Conservation (phyloP, 805 yeast genomes). For the Jamesozyma rosinii region DNA sequence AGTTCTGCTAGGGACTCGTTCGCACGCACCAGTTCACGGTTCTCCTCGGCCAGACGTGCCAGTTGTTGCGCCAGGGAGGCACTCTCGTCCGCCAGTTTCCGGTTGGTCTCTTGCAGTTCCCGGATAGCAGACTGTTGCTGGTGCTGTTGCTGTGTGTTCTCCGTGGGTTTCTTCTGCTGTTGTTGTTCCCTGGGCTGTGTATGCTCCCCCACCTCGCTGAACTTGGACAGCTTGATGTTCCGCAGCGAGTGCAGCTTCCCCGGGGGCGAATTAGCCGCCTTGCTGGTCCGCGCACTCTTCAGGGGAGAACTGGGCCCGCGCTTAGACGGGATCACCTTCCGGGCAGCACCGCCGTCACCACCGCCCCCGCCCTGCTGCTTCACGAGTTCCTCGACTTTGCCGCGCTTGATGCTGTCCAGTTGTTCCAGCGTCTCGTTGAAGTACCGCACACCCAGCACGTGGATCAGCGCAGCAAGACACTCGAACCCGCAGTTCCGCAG, state of each 20-base stretch:
- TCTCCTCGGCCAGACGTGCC: not conserved
- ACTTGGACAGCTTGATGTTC: constrained; percentile 2
- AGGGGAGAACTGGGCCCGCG: constrained; percentile 66
- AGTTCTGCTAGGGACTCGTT: constrained; percentile 3
- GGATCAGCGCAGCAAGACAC: constrained; percentile 72
- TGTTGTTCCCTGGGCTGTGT: not conserved
- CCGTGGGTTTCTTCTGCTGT: not conserved
- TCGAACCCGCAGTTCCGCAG: constrained; percentile 72
- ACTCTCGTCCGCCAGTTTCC: not conserved
- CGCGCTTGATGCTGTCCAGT: constrained; percentile 5
- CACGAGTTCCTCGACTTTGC: constrained; percentile 4
- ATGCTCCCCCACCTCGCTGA: not conserved
- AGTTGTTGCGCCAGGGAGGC: not conserved
- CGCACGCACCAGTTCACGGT: constrained; percentile 11
- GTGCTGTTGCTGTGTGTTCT: not conserved
- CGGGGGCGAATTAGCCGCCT: not conserved
- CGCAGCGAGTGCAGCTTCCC: not conserved
- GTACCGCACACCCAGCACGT: constrained; percentile 68
- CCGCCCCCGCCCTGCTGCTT: not conserved
- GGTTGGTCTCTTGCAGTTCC: constrained; percentile 1
- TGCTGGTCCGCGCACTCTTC: constrained; percentile 30
- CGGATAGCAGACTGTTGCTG: not conserved
- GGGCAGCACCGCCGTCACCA: not conserved
- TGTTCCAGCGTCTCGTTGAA: constrained; percentile 43
- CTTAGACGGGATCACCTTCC: constrained; percentile 46